Evolutionary conservation across 805 yeast species (phyloP).

Genomic region (Candida stauntonica): DNA sequence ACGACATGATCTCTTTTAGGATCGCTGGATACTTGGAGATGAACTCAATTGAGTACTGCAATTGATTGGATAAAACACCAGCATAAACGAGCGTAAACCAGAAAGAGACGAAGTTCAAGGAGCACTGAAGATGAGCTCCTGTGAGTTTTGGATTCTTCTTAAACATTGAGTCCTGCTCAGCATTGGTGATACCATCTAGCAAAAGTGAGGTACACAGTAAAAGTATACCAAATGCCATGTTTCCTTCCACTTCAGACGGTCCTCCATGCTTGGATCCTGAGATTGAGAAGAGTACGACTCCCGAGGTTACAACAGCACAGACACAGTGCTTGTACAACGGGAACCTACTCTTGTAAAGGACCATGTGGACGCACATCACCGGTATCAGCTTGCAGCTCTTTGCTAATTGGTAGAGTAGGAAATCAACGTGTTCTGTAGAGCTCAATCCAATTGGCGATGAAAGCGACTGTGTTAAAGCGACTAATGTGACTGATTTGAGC

Average conservation of each 20-base stretch:
- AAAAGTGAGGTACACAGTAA: conserved; percentile 60
- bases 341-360: conserved; percentile 65
- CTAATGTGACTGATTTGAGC: conserved; percentile 21
- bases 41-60: conserved; percentile 45
- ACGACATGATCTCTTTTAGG: conserved; percentile 53
- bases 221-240: conserved; percentile 49
- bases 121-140: conserved; percentile 86
- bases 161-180: conserved; percentile 87
- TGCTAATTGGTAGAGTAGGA: conserved; percentile 77
- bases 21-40: conserved; percentile 49
- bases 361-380: conserved; percentile 79
- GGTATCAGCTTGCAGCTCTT: conserved; percentile 94
- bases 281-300: conserved; percentile 77
- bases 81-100: conserved; percentile 49
- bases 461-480: conserved; percentile 57
- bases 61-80: conserved; percentile 40
- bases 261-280: conserved; percentile 19
- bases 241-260: conserved; percentile 30
- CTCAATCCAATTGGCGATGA: conserved; percentile 81
- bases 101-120: conserved; percentile 45
- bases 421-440: conserved; percentile 79
- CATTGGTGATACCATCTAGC: conserved; percentile 88
- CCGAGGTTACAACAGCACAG: conserved; percentile 72
- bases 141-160: conserved; percentile 47
- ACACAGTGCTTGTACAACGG: conserved; percentile 75